A percentile compares a stretch with the other conserved stretches of the same genome.
phyloP scores from a whole-genome alignment of 176 grass and related monocot genomes.

The Raddia distichophylla region DNA sequence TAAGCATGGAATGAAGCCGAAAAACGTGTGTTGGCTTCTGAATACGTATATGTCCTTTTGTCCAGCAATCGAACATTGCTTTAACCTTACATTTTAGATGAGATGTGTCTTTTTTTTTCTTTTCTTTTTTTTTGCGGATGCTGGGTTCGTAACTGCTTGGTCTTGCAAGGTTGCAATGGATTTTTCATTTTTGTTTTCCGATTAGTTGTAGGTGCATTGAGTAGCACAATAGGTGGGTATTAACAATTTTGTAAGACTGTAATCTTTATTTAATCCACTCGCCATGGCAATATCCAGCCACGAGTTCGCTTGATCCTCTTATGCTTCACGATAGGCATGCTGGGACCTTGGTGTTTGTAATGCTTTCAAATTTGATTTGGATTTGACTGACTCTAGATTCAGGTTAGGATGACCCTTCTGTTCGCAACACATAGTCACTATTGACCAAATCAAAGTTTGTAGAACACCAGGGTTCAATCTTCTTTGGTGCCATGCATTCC shows the following conservation, averaged over 20 bases:
- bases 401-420: background rate
- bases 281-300: background rate
- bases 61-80: background rate
- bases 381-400: background rate
- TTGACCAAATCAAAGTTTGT: conserved; percentile 7
- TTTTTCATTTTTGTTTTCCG: background rate
- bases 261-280: background rate
- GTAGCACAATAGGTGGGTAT: background rate
- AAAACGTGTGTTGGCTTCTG: background rate
- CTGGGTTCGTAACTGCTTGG: background rate
- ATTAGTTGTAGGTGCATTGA: background rate
- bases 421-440: background rate
- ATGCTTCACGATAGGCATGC: background rate
- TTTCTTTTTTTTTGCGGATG: background rate
- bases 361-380: conserved; percentile 4
- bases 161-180: background rate
- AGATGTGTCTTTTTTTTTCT: background rate
- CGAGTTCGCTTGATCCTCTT: background rate
- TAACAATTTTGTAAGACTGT: background rate
- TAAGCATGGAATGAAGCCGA: background rate
- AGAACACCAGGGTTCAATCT: background rate
- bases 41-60: background rate
- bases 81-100: background rate
- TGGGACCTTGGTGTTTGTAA: background rate
- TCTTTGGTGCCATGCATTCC: background rate